Base-by-base conservation (phyloP, 306 rosid genomes). In the Prunus salicina region DNA sequence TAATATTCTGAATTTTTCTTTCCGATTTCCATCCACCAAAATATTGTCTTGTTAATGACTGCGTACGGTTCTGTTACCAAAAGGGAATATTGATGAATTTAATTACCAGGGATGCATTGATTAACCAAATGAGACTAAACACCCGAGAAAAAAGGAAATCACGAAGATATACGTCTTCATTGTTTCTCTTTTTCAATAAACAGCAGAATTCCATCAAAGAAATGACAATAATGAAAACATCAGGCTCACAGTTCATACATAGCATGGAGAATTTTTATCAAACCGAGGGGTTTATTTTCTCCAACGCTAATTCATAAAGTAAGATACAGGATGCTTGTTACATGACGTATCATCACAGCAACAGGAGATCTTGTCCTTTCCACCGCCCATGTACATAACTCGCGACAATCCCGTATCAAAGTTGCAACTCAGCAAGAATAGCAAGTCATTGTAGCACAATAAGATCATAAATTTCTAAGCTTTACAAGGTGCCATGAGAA, bases 331-430 rank as follows among this genome's bases (percentile, higher is more conserved):
- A 61, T 24, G 73, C 62, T 55, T 58, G 72, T 56, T 76, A 63
- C 72, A 67, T 10, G 68, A 73, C 20, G 50, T 27, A 70, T 51
- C 47, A 34, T 57, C 61, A 71, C 76, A 45, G 69, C 77, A 61
- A 47, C 20, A 71, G 30, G 14, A 69, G 58, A 78, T 41, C 72
- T 24, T 27, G 65, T 78, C 79, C 64, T 65, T 65, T 55, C 73
- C 78, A 65, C 78, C 64, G 74, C 75, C 80, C 75, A 74, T 84
- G 45, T 89, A 79, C 87, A 89, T 74, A 71, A 78, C 52, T 30
- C 73, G 85, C 77, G 73, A 56, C 71, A 67, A 34, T 38, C 32
- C 47, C 46, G 76, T 74, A 84, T 72, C 71, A 76, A 84, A 79
- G 82, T 77, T 65, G 38, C 12, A 60, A 81, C 76, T 66, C 64